A percentile compares a stretch with the other conserved stretches of the same genome.
Evolutionary conservation across 805 yeast species (phyloP).

Genomic region (Barnettozyma populi): DNA sequence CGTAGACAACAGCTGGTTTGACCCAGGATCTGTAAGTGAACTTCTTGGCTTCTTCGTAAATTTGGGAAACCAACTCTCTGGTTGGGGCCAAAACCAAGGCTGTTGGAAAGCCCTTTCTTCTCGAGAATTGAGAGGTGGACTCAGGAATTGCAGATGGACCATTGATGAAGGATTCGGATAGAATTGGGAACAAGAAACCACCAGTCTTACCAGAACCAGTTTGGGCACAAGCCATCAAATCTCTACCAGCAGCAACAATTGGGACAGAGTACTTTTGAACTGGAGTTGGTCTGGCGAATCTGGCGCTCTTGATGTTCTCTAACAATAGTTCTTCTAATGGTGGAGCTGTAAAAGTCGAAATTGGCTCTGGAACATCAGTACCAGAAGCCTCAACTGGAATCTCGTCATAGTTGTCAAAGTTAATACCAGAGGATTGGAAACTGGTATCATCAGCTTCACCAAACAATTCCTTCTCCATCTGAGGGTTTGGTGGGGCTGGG

Average conservation of each 20-base stretch:
- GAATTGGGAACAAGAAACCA: constrained; percentile 97
- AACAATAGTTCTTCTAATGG: constrained; percentile 84
- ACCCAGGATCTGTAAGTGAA: constrained; percentile 99
- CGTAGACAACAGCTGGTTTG: constrained; percentile 91
- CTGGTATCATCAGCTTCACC: constrained; percentile 65
- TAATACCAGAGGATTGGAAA: constrained; percentile 93
- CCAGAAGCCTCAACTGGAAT: constrained; percentile 99
- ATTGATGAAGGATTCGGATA: constrained; percentile 79
- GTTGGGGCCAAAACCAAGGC: constrained; percentile 97
- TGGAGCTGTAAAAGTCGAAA: constrained; percentile 80
- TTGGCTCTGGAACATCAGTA: constrained; percentile 90
- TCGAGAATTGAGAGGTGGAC: constrained; percentile 42
- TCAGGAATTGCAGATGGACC: constrained; percentile 72
- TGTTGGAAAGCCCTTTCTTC: constrained; percentile 87
- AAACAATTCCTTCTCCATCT: constrained; percentile 72
- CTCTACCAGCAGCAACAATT: constrained; percentile 83
- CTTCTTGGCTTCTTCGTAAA: constrained; percentile 91
- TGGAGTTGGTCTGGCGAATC: constrained; percentile 95
- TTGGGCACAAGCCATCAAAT: constrained; percentile 96
- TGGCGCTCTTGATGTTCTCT: constrained; percentile 80
- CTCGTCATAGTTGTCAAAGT: constrained; percentile 97
- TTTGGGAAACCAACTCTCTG: constrained; percentile 97
- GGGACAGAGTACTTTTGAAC: constrained; percentile 93
- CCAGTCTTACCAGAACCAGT: constrained; percentile 99
- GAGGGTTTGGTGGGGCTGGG: constrained; percentile 69